These are phyloP conservation scores for Colletotrichum liaoningense DNA, from an alignment of 2,329 filamentous ascomycete species.

Conservation along the genomic window DNA sequence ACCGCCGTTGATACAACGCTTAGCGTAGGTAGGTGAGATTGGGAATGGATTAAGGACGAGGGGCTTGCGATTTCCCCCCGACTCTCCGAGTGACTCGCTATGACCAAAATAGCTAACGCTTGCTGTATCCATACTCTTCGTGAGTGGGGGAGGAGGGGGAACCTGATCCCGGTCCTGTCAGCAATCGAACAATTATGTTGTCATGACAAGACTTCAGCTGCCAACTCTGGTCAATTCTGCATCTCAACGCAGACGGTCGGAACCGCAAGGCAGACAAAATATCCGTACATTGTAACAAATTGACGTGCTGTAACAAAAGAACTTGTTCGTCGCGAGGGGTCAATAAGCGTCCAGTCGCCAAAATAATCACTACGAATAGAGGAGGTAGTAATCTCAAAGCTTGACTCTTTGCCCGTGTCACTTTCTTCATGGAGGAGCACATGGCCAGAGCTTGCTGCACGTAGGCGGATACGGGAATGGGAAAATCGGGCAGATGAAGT, in stretches of 20 bases:
- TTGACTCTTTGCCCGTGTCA: neutral
- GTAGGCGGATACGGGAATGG: neutral
- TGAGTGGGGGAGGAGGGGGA: neutral
- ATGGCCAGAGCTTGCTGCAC: neutral
- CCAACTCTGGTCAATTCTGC: constrained; percentile 2
- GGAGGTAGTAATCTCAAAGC: constrained; percentile 15
- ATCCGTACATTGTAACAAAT: neutral
- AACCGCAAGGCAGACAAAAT: neutral
- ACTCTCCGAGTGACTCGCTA: neutral
- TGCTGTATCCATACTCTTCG: neutral
- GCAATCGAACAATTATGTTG: neutral
- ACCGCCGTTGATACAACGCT: neutral
- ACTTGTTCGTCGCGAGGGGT: neutral
- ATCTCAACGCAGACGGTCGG: neutral
- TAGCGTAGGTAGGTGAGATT: neutral
- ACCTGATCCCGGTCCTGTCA: neutral
- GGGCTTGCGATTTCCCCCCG: neutral
- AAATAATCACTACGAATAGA: constrained; percentile 1
- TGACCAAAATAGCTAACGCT: neutral
- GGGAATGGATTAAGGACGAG: neutral
- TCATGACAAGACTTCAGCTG: constrained; percentile 7
- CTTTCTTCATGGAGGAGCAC: constrained; percentile 11
- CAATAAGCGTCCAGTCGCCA: neutral
- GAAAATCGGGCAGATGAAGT: neutral
- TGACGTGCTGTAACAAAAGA: neutral